Conservation (phyloP, 352 stramenopile species). For the Pythium sukuiense region DNA sequence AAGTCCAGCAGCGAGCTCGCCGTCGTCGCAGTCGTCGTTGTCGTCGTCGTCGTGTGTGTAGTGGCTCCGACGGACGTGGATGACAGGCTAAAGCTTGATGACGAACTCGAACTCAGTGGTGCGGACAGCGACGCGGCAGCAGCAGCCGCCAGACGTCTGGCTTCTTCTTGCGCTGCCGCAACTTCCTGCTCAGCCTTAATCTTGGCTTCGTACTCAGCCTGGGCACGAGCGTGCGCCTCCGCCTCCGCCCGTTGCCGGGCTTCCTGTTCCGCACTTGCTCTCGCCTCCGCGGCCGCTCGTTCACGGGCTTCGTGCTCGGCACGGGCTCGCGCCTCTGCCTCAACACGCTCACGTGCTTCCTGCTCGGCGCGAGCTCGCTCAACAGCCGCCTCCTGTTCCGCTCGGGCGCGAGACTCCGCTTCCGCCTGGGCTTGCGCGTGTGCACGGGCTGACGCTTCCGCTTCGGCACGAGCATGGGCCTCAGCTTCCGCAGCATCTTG, state of each 20-base stretch:
- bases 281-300: constrained; percentile 30
- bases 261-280: constrained; percentile 14
- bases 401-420: constrained; percentile 8
- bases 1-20: constrained; percentile 72
- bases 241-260: not conserved
- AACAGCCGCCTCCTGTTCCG: constrained; percentile 19
- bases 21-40: constrained; percentile 17
- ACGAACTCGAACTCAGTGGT: constrained; percentile 24
- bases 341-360: not conserved
- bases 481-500: constrained; percentile 27
- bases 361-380: not conserved
- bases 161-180: constrained; percentile 28
- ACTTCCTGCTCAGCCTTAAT: not conserved
- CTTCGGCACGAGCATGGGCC: constrained; percentile 19
- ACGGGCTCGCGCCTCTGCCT: constrained; percentile 20
- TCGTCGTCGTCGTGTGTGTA: constrained; percentile 18
- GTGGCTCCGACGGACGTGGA: constrained; percentile 10
- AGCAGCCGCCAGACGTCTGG: constrained; percentile 28
- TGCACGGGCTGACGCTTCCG: constrained; percentile 28
- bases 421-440: constrained; percentile 24
- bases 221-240: not conserved
- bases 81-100: constrained; percentile 17
- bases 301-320: constrained; percentile 29
- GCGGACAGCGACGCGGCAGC: constrained; percentile 10
- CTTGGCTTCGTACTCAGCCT: not conserved